Base-by-base conservation (phyloP, 169 alveolate species). In the Plasmodium gonderi region DNA sequence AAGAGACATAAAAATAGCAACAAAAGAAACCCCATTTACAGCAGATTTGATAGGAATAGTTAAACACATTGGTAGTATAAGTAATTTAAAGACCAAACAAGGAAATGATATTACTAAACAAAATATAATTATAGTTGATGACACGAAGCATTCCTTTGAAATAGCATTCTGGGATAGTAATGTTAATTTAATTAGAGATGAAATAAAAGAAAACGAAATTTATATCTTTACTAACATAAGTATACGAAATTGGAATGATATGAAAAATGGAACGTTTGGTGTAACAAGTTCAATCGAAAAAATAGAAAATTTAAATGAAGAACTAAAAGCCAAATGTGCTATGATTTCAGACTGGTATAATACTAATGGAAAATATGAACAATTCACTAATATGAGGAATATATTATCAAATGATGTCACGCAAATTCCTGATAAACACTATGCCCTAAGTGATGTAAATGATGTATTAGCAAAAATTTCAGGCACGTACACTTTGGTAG, bases 161-260 rank as follows among this genome's bases (percentile, higher is more conserved):
- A 75, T 95, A 72, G 65, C 95, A 5, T 89, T 95, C 51, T 95
- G 97, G 97, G 95, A 92, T 36, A 91, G 72, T 31, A 83, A 83
- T 44, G 96, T 93, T 26, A 75, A 51, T 31, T 65, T 81, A 31
- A 82, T 79, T 7, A 33, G 33, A 82, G 78, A 78, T 14, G 90
- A 76, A 69, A 51, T 79, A 33, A 79, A 65, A 72, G 92, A 93
- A 93, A 77, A 92, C 69, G 94, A 93, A 36, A 75, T 82, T 40
- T 89, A 82, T 26, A 76, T 78, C 26, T 64, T 95, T 40, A 95
- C 95, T 9, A 90, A 95, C 51, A 83, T 95, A 6, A 92, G 85
- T 29, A 89, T 95, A 89, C 92, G 92, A 92, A 95, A 95, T 68
- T 95, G 97, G 97, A 93, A 95, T 60, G 96, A 95, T 51, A 94